phyloP scores from a whole-genome alignment of 495 filamentous ascomycete species.

The Neurospora hispaniola region DNA sequence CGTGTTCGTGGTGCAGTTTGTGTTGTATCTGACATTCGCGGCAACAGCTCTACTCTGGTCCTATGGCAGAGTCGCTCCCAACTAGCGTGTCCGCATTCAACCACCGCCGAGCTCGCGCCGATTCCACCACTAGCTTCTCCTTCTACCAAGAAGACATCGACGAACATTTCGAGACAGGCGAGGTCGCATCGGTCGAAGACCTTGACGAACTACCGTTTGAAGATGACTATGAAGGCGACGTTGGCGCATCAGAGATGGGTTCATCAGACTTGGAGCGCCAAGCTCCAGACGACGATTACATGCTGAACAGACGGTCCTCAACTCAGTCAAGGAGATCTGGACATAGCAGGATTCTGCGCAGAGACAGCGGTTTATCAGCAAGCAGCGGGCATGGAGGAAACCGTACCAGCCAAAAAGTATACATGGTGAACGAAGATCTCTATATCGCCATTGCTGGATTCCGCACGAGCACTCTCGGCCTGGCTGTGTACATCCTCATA shows the following conservation, averaged over 20 bases:
- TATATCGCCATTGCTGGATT: constrained; percentile 90
- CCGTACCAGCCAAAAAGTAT: constrained; percentile 73
- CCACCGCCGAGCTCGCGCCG: constrained; percentile 65
- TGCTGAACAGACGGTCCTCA: constrained; percentile 32
- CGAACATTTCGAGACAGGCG: constrained; percentile 13
- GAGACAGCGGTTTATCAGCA: constrained; percentile 49
- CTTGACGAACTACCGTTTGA: constrained; percentile 34
- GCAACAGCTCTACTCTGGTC: constrained; percentile 76
- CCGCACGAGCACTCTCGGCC: constrained; percentile 58
- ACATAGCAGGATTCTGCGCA: constrained; percentile 61
- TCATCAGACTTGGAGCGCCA: constrained; percentile 34
- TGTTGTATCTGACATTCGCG: constrained; percentile 11
- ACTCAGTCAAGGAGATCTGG: constrained; percentile 45
- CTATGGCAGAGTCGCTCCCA: constrained; percentile 88
- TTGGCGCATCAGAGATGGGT: constrained; percentile 30
- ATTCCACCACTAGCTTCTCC: constrained; percentile 80
- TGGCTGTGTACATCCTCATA: constrained; percentile 53
- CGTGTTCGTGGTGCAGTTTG: neutral
- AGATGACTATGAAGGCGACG: constrained; percentile 25
- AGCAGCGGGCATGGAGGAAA: constrained; percentile 47
- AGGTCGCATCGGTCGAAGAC: constrained; percentile 11
- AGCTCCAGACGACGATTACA: constrained; percentile 26
- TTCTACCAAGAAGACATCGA: constrained; percentile 67
- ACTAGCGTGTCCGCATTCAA: constrained; percentile 82
- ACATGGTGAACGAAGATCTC: constrained; percentile 86